Percentiles rank a stretch among this genome's conserved stretches.
phyloP scores from a whole-genome alignment of 106 monocot species.

The Vanilla planifolia region DNA sequence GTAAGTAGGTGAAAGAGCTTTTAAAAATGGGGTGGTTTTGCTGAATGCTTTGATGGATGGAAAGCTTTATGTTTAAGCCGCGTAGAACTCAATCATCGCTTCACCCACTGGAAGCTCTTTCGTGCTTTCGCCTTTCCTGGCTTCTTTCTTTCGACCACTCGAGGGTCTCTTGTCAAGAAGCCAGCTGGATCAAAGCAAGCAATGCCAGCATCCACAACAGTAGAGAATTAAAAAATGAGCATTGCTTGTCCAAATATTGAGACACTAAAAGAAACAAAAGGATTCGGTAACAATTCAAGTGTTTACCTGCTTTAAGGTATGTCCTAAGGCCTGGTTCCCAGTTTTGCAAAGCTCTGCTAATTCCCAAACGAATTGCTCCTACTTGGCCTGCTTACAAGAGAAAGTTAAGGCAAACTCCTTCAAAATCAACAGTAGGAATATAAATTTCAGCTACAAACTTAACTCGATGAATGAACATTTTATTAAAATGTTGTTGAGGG shows the following conservation, averaged over 20 bases:
- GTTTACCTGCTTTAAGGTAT: slow-evolving; percentile 83
- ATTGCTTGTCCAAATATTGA: neutral
- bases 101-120: slow-evolving; percentile 99
- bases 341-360: slow-evolving; percentile 91
- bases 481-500: too few species aligned
- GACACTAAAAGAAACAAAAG: neutral
- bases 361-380: slow-evolving; percentile 89
- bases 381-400: slow-evolving; percentile 62
- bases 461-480: too few species aligned
- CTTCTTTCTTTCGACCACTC: slow-evolving; percentile 93
- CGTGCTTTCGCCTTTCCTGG: slow-evolving; percentile 95
- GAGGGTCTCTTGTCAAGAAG: slow-evolving; percentile 82
- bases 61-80: neutral
- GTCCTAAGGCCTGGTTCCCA: slow-evolving; percentile 83
- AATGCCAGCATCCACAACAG: slow-evolving; percentile 5
- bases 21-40: too few species aligned
- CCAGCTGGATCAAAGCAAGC: slow-evolving; percentile 38
- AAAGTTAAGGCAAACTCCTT: too few species aligned
- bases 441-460: too few species aligned
- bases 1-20: too few species aligned
- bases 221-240: neutral
- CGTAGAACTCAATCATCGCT: slow-evolving; percentile 42
- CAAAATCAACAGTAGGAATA: too few species aligned
- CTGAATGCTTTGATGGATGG: neutral
- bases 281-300: neutral